Percentiles rank a stretch among this genome's conserved stretches.
These are phyloP conservation scores for Blastocystis hominis DNA, from an alignment of 352 stramenopile genomes.

Conservation along the genomic window DNA sequence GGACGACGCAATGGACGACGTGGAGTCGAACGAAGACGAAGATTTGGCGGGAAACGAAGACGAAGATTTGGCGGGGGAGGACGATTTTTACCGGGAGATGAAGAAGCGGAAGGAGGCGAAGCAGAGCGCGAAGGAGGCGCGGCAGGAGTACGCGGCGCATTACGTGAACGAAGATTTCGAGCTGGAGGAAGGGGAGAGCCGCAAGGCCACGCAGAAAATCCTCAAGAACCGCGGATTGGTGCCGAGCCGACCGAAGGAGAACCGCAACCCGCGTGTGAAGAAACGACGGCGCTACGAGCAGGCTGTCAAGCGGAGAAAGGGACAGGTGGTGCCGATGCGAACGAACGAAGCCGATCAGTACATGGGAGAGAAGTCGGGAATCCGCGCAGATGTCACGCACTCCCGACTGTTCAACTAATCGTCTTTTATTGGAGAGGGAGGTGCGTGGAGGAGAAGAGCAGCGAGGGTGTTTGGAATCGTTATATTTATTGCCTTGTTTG, in stretches of 20 bases:
- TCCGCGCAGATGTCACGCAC: slow-evolving; percentile 74
- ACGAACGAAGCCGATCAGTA: slow-evolving; percentile 75
- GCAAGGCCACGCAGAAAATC: slow-evolving; percentile 83
- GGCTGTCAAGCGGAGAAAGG: slow-evolving; percentile 88
- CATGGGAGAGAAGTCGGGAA: slow-evolving; percentile 76
- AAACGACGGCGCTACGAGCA: slow-evolving; percentile 93
- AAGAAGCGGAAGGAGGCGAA: slow-evolving; percentile 65
- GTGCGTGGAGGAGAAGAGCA: background rate
- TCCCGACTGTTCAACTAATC: slow-evolving; percentile 26
- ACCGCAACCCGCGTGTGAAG: slow-evolving; percentile 94
- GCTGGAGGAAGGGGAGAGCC: slow-evolving; percentile 72
- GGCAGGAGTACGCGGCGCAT: slow-evolving; percentile 70
- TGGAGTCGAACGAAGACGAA: no score
- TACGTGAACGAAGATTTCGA: slow-evolving; percentile 65
- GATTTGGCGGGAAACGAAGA: background rate
- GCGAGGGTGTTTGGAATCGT: no score
- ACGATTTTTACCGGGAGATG: slow-evolving; percentile 71
- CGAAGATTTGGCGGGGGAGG: background rate
- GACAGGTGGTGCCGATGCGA: slow-evolving; percentile 76
- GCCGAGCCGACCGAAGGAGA: slow-evolving; percentile 91
- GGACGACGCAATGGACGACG: no score
- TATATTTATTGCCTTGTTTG: no score
- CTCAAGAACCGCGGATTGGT: slow-evolving; percentile 95
- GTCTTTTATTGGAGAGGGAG: slow-evolving; percentile 22
- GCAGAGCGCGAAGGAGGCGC: slow-evolving; percentile 69